phyloP scores from a whole-genome alignment of 2,329 filamentous ascomycete species.

The Xylariaceae sp. region DNA sequence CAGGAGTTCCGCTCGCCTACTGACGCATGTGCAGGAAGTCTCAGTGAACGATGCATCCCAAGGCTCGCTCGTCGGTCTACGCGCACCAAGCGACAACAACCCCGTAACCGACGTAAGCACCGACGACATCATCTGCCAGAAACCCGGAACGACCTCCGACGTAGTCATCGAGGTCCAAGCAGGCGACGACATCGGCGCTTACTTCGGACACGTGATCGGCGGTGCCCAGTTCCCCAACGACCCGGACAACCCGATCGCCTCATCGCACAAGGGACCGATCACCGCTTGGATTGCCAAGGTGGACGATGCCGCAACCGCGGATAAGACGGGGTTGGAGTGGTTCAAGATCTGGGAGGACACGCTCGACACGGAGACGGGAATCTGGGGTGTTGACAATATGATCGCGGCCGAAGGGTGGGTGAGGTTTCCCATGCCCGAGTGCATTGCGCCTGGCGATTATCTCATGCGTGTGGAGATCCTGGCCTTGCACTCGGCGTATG shows the following conservation, averaged over 20 bases:
- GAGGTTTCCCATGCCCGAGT: slow-evolving; percentile 45
- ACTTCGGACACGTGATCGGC: slow-evolving; percentile 51
- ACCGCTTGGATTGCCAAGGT: slow-evolving; percentile 51
- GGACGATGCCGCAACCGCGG: slow-evolving; percentile 42
- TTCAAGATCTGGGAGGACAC: slow-evolving; percentile 53
- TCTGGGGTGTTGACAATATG: slow-evolving; percentile 46
- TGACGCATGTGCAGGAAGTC: slow-evolving; percentile 34
- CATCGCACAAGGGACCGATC: slow-evolving; percentile 50
- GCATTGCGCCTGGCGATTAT: slow-evolving; percentile 50
- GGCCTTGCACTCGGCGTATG: slow-evolving; percentile 46
- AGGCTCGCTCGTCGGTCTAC: slow-evolving; percentile 41
- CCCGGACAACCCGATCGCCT: slow-evolving; percentile 49
- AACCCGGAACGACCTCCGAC: slow-evolving; percentile 37
- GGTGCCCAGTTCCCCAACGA: slow-evolving; percentile 46
- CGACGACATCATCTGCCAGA: slow-evolving; percentile 47
- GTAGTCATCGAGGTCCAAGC: slow-evolving; percentile 44
- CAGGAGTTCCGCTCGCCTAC: neutral
- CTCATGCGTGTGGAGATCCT: slow-evolving; percentile 51
- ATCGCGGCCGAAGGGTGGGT: slow-evolving; percentile 41
- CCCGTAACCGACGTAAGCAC: slow-evolving; percentile 47
- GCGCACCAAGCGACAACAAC: slow-evolving; percentile 47
- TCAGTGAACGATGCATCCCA: slow-evolving; percentile 44
- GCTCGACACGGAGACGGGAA: slow-evolving; percentile 38
- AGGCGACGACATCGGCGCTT: slow-evolving; percentile 48
- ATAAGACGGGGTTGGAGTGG: slow-evolving; percentile 41